These are phyloP conservation scores for Pestalotiopsis fici DNA, from an alignment of 2,329 filamentous ascomycete species.

Conservation along the genomic window DNA sequence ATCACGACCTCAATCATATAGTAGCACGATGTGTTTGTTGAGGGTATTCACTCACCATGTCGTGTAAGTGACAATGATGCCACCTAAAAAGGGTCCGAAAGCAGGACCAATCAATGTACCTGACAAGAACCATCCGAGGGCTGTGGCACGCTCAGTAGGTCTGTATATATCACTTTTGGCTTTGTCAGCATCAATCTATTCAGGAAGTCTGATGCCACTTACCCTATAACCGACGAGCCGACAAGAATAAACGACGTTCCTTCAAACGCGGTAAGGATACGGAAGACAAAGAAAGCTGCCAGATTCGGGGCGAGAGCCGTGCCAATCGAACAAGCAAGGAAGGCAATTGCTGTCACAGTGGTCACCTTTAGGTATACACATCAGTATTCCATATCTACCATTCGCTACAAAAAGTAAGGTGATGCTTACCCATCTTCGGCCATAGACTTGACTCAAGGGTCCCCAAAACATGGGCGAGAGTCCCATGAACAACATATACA, in stretches of 20 bases:
- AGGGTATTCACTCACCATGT: slow-evolving; percentile 45
- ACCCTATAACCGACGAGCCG: slow-evolving; percentile 69
- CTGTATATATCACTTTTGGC: slow-evolving; percentile 57
- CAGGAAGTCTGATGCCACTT: slow-evolving; percentile 32
- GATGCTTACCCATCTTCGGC: slow-evolving; percentile 52
- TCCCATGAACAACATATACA: slow-evolving; percentile 73
- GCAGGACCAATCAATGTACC: slow-evolving; percentile 73
- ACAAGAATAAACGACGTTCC: slow-evolving; percentile 75
- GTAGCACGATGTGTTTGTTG: too few species aligned
- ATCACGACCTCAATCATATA: too few species aligned
- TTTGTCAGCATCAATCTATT: slow-evolving; percentile 11
- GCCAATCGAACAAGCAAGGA: slow-evolving; percentile 70
- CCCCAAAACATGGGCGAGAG: slow-evolving; percentile 71
- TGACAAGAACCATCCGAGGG: slow-evolving; percentile 71
- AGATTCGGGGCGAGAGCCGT: slow-evolving; percentile 74
- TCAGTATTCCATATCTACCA: background rate
- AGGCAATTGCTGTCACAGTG: slow-evolving; percentile 60
- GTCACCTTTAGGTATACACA: slow-evolving; percentile 45
- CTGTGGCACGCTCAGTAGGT: slow-evolving; percentile 69
- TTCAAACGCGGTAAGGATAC: slow-evolving; percentile 73
- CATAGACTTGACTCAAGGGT: slow-evolving; percentile 67
- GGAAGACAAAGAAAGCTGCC: slow-evolving; percentile 71
- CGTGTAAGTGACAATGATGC: slow-evolving; percentile 74
- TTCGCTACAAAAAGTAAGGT: background rate
- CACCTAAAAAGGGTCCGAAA: slow-evolving; percentile 70